Evolutionary conservation across 257 asterid species (phyloP), one percentile per base, ranked within the genome.

Genomic region (Plectranthus barbatus): DNA sequence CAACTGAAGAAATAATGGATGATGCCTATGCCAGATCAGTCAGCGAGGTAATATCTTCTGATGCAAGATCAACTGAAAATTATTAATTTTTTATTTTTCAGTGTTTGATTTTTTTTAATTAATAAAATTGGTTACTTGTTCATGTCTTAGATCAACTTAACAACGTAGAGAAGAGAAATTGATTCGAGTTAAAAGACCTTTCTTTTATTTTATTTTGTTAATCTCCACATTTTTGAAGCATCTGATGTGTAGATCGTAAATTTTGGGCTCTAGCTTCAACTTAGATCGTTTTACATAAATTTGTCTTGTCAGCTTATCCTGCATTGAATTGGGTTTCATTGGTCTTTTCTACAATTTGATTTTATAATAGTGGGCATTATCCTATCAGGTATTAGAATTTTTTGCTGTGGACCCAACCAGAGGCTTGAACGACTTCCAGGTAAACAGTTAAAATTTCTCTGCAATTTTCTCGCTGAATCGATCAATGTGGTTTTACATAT

Each of bases 11-110:
- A 52, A 60, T 47, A 56, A 91, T 91, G 98, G 96, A 91, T 64
- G 86, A 87, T 80, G 96, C 96, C 64, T 86, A 74, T 63, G 94
- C 96, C 34, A 86, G 96, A 91, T 91, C 96, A 65, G 82, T 70
- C 49, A 11, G 81, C 15, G 98, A 91, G 94, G 97, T 87, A 70
- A 66, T 9, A 9, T 23, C 2, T 37, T 17, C 31, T 71, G 20
- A n/a, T 41, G 2, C 66, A 59, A 26, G 33, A 53, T 64, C 55
- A 61, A 9, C 44, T 31, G 6, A 17, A 26, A 26, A 26, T 26
- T 26, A 26, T 26, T 5, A 5, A 1, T 1, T 20, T 23, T 15
- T 26, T n/a, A n/a, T 14, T 51, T 62, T 40, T 19, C 31, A 26
- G 5, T 7, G 8, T 9, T 53, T 42, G 55, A 33, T 19, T 49